Evolutionary conservation across 116 monocot species (phyloP).

Genomic region (Zostera marina): DNA sequence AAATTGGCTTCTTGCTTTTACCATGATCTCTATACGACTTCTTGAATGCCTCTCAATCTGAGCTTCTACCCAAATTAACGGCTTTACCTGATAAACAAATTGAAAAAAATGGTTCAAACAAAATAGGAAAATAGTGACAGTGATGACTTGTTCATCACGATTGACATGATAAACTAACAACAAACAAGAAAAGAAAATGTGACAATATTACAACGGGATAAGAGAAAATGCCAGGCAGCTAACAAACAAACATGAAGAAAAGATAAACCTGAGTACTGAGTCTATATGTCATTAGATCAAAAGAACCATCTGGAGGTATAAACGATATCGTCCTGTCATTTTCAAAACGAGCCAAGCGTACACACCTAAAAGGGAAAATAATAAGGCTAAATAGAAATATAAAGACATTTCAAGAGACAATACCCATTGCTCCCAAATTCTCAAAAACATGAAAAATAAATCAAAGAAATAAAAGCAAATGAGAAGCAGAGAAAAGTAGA

Average conservation of each 20-base stretch:
- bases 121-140: background rate
- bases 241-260: background rate
- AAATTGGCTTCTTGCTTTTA: slow-evolving; percentile 96
- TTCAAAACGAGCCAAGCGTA: slow-evolving; percentile 91
- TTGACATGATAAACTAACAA: background rate
- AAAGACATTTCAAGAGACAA: too few relatives aligned
- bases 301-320: slow-evolving; percentile 97
- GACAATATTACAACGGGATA: background rate
- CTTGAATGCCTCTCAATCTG: slow-evolving; percentile 96
- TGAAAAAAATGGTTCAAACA: background rate
- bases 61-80: slow-evolving; percentile 96
- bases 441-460: background rate
- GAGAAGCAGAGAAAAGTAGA: slow-evolving; percentile 1
- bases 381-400: background rate
- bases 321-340: slow-evolving; percentile 99
- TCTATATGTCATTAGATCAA: slow-evolving; percentile 98
- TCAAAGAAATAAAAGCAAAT: background rate
- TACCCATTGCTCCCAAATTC: too few relatives aligned
- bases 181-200: background rate
- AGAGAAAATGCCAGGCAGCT: background rate
- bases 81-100: slow-evolving; percentile 54
- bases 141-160: background rate
- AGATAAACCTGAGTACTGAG: slow-evolving; percentile 78
- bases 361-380: slow-evolving; percentile 47
- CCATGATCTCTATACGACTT: slow-evolving; percentile 85